Base-by-base conservation (phyloP, 2,329 filamentous ascomycete species). In the Endocalyx cinctus region DNA sequence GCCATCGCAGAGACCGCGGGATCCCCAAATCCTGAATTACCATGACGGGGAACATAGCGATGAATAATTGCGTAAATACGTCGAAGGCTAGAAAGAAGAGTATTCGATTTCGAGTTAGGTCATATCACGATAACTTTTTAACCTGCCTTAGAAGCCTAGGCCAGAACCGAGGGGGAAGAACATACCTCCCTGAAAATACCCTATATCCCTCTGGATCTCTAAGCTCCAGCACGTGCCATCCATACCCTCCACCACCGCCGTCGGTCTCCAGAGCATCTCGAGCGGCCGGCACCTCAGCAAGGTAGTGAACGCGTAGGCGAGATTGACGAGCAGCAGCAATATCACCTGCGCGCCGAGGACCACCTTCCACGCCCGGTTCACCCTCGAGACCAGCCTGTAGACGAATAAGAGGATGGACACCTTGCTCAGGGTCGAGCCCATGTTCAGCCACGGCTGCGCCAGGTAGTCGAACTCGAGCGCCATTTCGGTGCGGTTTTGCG, bases 241-340 rank as follows among this genome's bases (percentile, higher is more conserved):
- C 6, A 53, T 48, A n/a, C n/a, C n/a, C n/a, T n/a, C n/a, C n/a
- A n/a, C n/a, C n/a, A n/a, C n/a, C n/a, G n/a, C n/a, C 1, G 29
- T 26, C 1, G 52, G 43, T 10, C 57, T 45, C 62, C 62, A 65
- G 4, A 63, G 42, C 43, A 56, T 60, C 35, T 57, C 53, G 23
- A 63, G 42, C 25, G 62, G 62, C 4, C 52, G 52, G 37, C 62
- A 65, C 36, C 61, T 58, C 15, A 64, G 42, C 34, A 60, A 54
- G 6, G 52, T 50, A 14, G 57, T 52, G 23, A 63, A 34, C 10
- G 49, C 46, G 34, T 56, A 60, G 15, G 47, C 48, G 14, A 59
- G 35, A 33, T 58, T 60, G 17, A 59, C 47, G 5, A 52, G 29
- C 12, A 55, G 52, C 37, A 64, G 52, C 5, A 58, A 26, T 16